phyloP scores from a whole-genome alignment of 2,329 filamentous ascomycete genomes.

The Fusarium sp. region DNA sequence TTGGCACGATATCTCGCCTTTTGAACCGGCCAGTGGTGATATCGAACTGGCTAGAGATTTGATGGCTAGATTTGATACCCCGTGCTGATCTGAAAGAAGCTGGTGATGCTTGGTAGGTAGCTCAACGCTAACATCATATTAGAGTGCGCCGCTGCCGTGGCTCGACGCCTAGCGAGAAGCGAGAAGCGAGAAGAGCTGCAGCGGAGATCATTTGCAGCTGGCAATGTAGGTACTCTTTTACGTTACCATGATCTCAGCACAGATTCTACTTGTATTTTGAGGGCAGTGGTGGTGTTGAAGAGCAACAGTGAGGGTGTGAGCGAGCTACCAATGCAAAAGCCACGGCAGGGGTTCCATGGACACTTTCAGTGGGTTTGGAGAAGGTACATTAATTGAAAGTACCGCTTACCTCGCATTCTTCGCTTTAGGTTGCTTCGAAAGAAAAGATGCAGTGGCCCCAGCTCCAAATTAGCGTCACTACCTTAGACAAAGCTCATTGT shows the following conservation, averaged over 20 bases:
- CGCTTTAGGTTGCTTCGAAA: neutral
- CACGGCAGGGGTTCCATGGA: slow-evolving; percentile 14
- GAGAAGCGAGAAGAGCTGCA: neutral
- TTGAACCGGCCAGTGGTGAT: slow-evolving; percentile 15
- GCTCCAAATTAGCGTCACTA: slow-evolving; percentile 23
- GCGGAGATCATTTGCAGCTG: slow-evolving; percentile 15
- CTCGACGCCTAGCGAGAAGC: slow-evolving; percentile 3
- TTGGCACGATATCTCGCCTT: slow-evolving; percentile 12
- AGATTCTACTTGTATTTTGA: slow-evolving; percentile 2
- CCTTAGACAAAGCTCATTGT: slow-evolving; percentile 17
- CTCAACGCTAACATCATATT: slow-evolving; percentile 7
- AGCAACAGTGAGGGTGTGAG: slow-evolving; percentile 12
- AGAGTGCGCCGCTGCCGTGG: slow-evolving; percentile 26
- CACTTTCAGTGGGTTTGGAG: slow-evolving; percentile 10
- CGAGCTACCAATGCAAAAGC: slow-evolving; percentile 7
- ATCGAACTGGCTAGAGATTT: slow-evolving; percentile 5
- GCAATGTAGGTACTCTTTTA: slow-evolving; percentile 11
- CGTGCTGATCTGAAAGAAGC: slow-evolving; percentile 6
- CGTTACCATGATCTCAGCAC: neutral
- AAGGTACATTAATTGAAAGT: slow-evolving; percentile 29
- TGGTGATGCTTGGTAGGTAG: slow-evolving; percentile 14
- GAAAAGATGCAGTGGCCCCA: slow-evolving; percentile 36
- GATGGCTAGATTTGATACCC: slow-evolving; percentile 7
- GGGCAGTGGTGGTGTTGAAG: slow-evolving; percentile 8
- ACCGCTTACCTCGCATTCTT: slow-evolving; percentile 15